These are phyloP conservation scores for Cytospora piceae DNA, from an alignment of 2,329 filamentous ascomycete species.

Conservation along the genomic window DNA sequence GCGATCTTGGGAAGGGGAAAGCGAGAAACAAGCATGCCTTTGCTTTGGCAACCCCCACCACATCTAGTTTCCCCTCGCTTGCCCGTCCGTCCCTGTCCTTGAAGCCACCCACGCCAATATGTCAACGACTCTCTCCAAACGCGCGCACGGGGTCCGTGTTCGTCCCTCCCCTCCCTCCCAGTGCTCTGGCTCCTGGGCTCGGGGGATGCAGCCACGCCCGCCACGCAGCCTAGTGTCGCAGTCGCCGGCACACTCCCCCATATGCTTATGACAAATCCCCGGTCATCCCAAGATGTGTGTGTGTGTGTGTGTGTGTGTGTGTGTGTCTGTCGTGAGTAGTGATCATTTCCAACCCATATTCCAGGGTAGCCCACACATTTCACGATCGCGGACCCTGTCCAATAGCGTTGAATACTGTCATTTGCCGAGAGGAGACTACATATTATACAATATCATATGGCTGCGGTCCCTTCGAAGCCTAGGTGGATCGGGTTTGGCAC, in stretches of 20 bases:
- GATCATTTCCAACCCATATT: neutral
- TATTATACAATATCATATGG: conserved; percentile 3
- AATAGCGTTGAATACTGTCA: conserved; percentile 15
- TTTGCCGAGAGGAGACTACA: conserved; percentile 17
- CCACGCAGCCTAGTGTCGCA: conserved; percentile 18
- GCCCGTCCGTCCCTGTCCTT: conserved; percentile 7
- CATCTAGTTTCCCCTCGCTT: neutral
- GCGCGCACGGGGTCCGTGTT: conserved; percentile 10
- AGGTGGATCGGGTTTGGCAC: conserved; percentile 14
- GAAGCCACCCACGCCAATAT: conserved; percentile 3
- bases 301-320: neutral
- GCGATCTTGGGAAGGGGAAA: conserved; percentile 10
- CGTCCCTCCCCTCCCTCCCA: conserved; percentile 10
- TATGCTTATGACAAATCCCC: conserved; percentile 3
- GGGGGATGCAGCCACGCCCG: conserved; percentile 12
- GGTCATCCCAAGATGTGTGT: neutral
- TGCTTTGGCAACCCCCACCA: conserved; percentile 1
- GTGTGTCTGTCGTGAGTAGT: neutral
- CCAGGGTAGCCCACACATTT: neutral
- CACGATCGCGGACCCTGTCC: conserved; percentile 20
- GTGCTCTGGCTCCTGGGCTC: conserved; percentile 25
- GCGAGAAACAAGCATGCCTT: conserved; percentile 2
- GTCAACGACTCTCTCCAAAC: neutral
- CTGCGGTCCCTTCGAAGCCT: conserved; percentile 18
- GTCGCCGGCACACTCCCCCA: conserved; percentile 23